These are phyloP conservation scores for Nigrospora oryzae DNA, from an alignment of 2,329 filamentous ascomycete species.

Conservation along the genomic window DNA sequence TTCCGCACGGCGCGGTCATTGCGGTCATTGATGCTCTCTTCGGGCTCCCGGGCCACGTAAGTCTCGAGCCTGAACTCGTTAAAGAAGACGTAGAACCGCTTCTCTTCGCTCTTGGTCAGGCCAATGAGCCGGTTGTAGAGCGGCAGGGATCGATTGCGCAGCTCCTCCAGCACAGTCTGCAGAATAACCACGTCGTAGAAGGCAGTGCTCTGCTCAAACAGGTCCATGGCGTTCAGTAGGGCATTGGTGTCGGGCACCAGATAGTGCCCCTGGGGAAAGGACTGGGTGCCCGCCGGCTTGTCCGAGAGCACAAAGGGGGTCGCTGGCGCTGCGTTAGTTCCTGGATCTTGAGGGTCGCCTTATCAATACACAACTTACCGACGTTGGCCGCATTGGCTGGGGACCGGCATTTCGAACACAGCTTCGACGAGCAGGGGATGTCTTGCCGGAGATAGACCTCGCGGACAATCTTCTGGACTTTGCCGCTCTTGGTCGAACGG, in stretches of 20 bases:
- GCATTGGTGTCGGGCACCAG: constrained; percentile 94
- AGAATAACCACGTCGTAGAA: constrained; percentile 97
- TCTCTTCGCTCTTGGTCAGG: constrained; percentile 90
- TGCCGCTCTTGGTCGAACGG: constrained; percentile 87
- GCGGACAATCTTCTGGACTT: constrained; percentile 97
- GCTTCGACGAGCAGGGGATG: constrained; percentile 89
- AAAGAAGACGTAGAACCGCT: constrained; percentile 98
- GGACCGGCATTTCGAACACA: constrained; percentile 70
- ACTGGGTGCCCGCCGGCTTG: constrained; percentile 73
- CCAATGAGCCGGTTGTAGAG: constrained; percentile 90
- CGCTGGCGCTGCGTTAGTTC: constrained; percentile 34
- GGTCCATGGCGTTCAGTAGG: constrained; percentile 89
- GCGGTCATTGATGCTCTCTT: constrained; percentile 90
- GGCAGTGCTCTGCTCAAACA: constrained; percentile 84
- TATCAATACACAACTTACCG: constrained; percentile 40
- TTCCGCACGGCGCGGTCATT: constrained; percentile 87
- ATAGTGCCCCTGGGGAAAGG: constrained; percentile 83
- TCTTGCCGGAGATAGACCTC: constrained; percentile 94
- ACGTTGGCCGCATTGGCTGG: constrained; percentile 73
- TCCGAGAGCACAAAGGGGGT: constrained; percentile 83
- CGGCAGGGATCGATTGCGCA: constrained; percentile 86
- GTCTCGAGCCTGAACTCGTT: constrained; percentile 96
- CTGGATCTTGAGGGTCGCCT: constrained; percentile 1
- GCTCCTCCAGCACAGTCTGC: constrained; percentile 92
- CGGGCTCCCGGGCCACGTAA: constrained; percentile 63